Conservation (phyloP, 169 alveolate genomes). For the Blepharisma undulans region DNA sequence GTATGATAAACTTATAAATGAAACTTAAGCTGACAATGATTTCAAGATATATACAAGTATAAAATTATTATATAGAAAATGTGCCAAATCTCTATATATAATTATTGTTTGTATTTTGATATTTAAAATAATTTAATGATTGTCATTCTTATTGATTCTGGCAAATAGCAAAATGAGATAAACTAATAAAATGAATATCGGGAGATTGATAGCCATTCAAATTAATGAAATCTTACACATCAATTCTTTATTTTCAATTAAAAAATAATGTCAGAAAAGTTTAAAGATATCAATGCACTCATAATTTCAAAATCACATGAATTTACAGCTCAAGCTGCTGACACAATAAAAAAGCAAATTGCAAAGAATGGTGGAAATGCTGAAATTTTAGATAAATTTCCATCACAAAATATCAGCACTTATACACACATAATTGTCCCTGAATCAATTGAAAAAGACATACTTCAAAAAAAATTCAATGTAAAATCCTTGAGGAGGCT, state of each 20-base stretch:
- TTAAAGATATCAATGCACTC: not conserved
- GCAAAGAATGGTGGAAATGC: constrained; percentile 17
- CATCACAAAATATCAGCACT: not conserved
- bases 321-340: not conserved
- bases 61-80: no score
- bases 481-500: not conserved
- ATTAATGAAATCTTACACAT: not conserved
- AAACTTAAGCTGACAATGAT: no score
- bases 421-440: constrained; percentile 15
- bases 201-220: not conserved
- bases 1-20: no score
- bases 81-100: no score
- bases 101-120: no score
- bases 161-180: not conserved
- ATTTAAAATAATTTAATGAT: no score
- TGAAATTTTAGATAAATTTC: not conserved
- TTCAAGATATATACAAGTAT: no score
- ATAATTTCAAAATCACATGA: not conserved
- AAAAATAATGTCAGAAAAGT: not conserved
- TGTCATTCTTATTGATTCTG: not conserved
- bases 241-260: not conserved
- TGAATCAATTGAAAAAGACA: not conserved
- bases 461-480: not conserved
- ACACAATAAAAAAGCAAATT: not conserved
- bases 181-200: not conserved